Base-by-base conservation (phyloP, 2,329 filamentous ascomycete genomes). In the Aphanocladium album region DNA sequence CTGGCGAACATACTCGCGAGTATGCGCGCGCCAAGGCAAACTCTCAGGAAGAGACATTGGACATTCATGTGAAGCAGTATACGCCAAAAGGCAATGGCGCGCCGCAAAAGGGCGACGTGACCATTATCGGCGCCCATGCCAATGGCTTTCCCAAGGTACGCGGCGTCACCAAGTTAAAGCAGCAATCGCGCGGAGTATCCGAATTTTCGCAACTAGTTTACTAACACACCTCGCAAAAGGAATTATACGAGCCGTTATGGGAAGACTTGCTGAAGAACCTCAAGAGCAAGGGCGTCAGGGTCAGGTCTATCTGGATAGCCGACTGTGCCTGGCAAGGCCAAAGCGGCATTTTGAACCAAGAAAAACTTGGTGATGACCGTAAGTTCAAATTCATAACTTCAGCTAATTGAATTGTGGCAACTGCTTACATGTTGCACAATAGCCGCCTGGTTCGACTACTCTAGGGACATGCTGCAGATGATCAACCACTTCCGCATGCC, bases 171-270 rank as follows among this genome's bases (percentile, higher is more conserved):
- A 16, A 19, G 6, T 43, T 17, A 2, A 17, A 7, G 21, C 46
- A 11, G 7, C 47, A 33, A 50, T 12, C 41, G 8, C 54, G 61
- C 6, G 12, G 1, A 19, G 6, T 8, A 5, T 21, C 8, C 19
- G 11, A 14, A 47, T 17, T 19, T 21, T 43, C 30, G 21, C 17
- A 45, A 12, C 3, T 16, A 33, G 6, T 47, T 57, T 17, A 58
- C 41, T 46, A n/a, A 61, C 45, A 61, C 45, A 3, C 14, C 16
- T n/a, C 1, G 16, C 9, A 1, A n/a, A 60, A 92, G 89, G 93
- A 98, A 79, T 76, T 97, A 2, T 97, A 97, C 70, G 93, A 97
- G 69, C 90, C 93, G 0, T 78, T 97, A 0, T 97, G 92, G 89
- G 90, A 93, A 62, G 91, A 96, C 56, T 78, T 97, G 1, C 79